Evolutionary conservation across 768 basidiomycete species (phyloP).

Genomic region (Tulasnella sp.): DNA sequence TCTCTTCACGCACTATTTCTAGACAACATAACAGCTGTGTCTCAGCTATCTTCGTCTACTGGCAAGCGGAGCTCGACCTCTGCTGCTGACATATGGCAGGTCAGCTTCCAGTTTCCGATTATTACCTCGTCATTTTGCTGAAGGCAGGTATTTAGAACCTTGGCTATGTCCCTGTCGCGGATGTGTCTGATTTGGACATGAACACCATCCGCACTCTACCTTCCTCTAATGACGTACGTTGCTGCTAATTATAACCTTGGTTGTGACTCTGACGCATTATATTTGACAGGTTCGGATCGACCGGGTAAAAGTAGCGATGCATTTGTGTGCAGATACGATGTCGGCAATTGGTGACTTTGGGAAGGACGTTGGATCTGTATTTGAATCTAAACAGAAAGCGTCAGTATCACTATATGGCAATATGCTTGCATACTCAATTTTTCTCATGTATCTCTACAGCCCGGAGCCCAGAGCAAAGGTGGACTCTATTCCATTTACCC

Average conservation of each 20-base stretch:
- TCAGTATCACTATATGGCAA: background rate
- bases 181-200: conserved; percentile 42
- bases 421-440: conserved; percentile 16
- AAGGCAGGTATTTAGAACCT: background rate
- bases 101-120: conserved; percentile 25
- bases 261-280: background rate
- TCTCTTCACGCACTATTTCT: conserved; percentile 42
- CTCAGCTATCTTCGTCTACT: background rate
- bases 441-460: conserved; percentile 28
- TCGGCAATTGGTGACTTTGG: conserved; percentile 46
- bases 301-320: conserved; percentile 42
- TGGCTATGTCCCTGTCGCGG: conserved; percentile 53
- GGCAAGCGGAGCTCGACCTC: conserved; percentile 18
- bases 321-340: conserved; percentile 71
- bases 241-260: background rate
- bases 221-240: conserved; percentile 32
- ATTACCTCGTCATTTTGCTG: conserved; percentile 12
- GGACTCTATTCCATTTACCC: conserved; percentile 2
- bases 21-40: conserved; percentile 31
- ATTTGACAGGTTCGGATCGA: conserved; percentile 44
- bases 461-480: background rate
- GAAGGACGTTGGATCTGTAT: conserved; percentile 39
- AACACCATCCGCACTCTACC: conserved; percentile 25
- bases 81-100: conserved; percentile 57
- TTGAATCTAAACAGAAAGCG: conserved; percentile 4